Evolutionary conservation across 495 filamentous ascomycete genomes (phyloP), one percentile per base, ranked within the genome.

Genomic region (Penicillium chermesinum): DNA sequence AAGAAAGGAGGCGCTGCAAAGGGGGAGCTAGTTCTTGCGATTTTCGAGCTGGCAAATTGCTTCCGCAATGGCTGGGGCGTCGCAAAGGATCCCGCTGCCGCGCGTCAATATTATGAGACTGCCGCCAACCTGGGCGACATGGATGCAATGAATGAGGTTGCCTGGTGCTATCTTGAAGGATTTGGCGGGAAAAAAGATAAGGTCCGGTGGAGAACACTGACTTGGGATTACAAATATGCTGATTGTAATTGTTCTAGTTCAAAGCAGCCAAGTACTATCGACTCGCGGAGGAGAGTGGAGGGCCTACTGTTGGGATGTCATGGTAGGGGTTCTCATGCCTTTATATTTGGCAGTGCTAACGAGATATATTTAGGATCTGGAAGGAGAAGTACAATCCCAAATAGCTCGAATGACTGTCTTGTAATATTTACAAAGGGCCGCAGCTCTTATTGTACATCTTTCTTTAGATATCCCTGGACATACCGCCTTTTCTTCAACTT

Each of bases 11-110:
- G 94, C 44, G 81, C 86, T 25, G 93, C 91, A 30, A 99, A 99
- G 69, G 91, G 93, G 35, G 94, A 99, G 70, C 81, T 99, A 42
- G 86, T 96, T n/a, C 84, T 97, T 22, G 93, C 93, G 12, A 96
- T 99, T 46, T 97, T 90, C 63, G 93, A 99, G 54, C 64, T 79
- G 14, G 93, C 87, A 21, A 96, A 97, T 69, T 95, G 87, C 62
- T 97, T 95, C 73, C 86, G 94, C 35, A 83, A 97, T 67, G 93
- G 90, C 19, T 97, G 93, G 94, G 93, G 93, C 41, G 85, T 96
- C 33, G 75, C 79, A 50, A 91, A 88, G 64, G 93, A 99, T 58
- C 80, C 88, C 41, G 78, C 86, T 50, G 93, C 94, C 38, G 94
- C 93, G 22, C 86, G 80, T 64, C 81, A 93, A 74, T 97, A 96